These are phyloP conservation scores for Penicillium canariense DNA, from an alignment of 495 filamentous ascomycete species.

Conservation along the genomic window DNA sequence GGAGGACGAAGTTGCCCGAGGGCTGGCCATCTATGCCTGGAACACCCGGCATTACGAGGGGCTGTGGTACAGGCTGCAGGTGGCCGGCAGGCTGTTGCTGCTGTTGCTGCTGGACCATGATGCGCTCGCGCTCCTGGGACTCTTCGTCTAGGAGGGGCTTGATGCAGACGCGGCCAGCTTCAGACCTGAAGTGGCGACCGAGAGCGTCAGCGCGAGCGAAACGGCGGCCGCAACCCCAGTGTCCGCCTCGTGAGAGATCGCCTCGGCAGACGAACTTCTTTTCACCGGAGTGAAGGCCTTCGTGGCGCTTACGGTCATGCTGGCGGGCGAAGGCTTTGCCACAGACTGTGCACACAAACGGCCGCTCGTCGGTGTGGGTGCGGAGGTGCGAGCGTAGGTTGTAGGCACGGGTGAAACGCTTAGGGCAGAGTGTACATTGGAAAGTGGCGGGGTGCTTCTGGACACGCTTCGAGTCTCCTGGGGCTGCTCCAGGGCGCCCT, in stretches of 20 bases:
- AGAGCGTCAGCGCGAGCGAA: slow-evolving; percentile 96
- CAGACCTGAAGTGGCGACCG: slow-evolving; percentile 93
- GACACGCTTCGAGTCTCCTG: slow-evolving; percentile 65
- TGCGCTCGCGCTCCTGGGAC: slow-evolving; percentile 67
- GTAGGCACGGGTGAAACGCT: slow-evolving; percentile 85
- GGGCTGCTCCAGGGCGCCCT: slow-evolving; percentile 67
- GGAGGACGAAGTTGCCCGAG: slow-evolving; percentile 64
- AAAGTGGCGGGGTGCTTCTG: slow-evolving; percentile 96
- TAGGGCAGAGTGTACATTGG: slow-evolving; percentile 81
- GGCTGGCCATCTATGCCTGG: slow-evolving; percentile 41
- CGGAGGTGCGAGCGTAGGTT: slow-evolving; percentile 89
- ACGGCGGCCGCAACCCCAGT: slow-evolving; percentile 90
- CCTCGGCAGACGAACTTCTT: slow-evolving; percentile 98
- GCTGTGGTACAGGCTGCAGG: slow-evolving; percentile 43
- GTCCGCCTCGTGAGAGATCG: slow-evolving; percentile 72
- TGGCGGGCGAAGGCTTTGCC: slow-evolving; percentile 96
- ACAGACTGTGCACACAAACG: slow-evolving; percentile 94
- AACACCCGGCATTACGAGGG: slow-evolving; percentile 41
- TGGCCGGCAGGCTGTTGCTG: slow-evolving; percentile 36
- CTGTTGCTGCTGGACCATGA: slow-evolving; percentile 62
- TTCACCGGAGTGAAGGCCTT: slow-evolving; percentile 86
- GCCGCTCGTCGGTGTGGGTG: slow-evolving; percentile 88
- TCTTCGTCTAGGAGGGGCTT: slow-evolving; percentile 93
- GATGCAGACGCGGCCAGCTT: slow-evolving; percentile 94
- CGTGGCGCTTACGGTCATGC: slow-evolving; percentile 88